Base-by-base conservation (phyloP, 2,329 filamentous ascomycete genomes). In the Rhinocladiella mackenziei region DNA sequence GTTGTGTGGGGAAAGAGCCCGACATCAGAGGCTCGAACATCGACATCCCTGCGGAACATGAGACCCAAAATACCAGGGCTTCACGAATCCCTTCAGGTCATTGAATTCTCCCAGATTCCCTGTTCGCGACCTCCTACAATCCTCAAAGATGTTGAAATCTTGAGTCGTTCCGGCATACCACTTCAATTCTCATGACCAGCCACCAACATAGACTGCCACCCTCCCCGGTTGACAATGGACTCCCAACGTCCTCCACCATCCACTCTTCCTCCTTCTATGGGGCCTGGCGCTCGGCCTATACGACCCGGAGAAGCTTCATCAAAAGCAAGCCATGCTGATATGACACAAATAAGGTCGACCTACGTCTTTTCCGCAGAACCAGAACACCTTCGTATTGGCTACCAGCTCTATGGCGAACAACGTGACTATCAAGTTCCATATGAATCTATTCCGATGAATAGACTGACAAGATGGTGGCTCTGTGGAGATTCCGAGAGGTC, bases 251-350 rank as follows among this genome's bases (percentile, higher is more conserved):
- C 44, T 45, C 51, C 53, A 28, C 30, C 53, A 6, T 51, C 51
- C n/a, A 36, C 28, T 18, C 32, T 52, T 13, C 55, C 55, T 8
- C 37, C 53, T 4, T 54, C 55, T 2, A 45, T 57, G 48, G 55
- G 55, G 8, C 55, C 55, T 15, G 55, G 55, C 26, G 55, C 51
- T 11, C 51, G 49, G 14, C 51, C 51, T 20, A 14, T 47, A n/a
- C 49, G 51, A 22, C 45, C 43, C 15, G 38, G 48, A n/a, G 48
- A 48, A 34, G 17, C 28, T 29, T 31, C 35, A 2, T 18, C 31
- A 11, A 37, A 39, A 29, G 19, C 39, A 5, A 36, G 38, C 6
- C 18, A 51, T 22, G 39, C 39, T 10, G 40, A 52, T 15, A 46
- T 56, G 26, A 48, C 45, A 17, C 39, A 48, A n/a, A 47, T 47